phyloP scores from a whole-genome alignment of 192 early-diverging fungal species.

The Podila epicladia region DNA sequence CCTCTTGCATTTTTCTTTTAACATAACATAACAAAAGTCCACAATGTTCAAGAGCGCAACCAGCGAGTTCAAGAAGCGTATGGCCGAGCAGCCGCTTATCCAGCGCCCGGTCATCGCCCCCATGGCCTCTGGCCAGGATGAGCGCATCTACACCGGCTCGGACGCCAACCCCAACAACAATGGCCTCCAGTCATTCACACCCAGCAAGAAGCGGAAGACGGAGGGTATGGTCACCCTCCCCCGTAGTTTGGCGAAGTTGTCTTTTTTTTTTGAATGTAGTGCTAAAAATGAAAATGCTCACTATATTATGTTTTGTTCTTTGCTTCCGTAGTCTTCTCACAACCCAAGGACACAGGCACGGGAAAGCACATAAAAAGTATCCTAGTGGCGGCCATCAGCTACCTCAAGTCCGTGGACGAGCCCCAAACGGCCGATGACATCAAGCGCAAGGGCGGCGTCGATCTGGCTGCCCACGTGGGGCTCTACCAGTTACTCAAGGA shows the following conservation, averaged over 20 bases:
- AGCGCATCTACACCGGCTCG: constrained; percentile 23
- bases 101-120: constrained; percentile 41
- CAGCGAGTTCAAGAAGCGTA: constrained; percentile 58
- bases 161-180: constrained; percentile 52
- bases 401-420: constrained; percentile 63
- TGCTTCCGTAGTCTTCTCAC: constrained; percentile 55
- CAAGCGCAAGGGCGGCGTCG: constrained; percentile 59
- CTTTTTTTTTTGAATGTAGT: background rate
- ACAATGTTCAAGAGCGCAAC: constrained; percentile 27
- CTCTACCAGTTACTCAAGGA: constrained; percentile 65
- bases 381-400: constrained; percentile 64
- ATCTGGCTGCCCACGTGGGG: constrained; percentile 62
- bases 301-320: background rate
- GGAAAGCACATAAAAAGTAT: constrained; percentile 64
- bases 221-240: constrained; percentile 11
- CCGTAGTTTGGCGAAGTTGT: background rate
- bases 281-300: background rate
- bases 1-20: too few relatives aligned
- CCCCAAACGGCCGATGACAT: constrained; percentile 70
- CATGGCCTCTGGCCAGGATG: constrained; percentile 10
- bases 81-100: constrained; percentile 60
- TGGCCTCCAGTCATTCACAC: constrained; percentile 26
- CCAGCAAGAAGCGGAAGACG: constrained; percentile 46
- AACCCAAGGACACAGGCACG: constrained; percentile 63
- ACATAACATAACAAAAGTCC: too few relatives aligned